Base-by-base conservation (phyloP, 2,329 filamentous ascomycete species). In the Penicillium sclerotigenum region DNA sequence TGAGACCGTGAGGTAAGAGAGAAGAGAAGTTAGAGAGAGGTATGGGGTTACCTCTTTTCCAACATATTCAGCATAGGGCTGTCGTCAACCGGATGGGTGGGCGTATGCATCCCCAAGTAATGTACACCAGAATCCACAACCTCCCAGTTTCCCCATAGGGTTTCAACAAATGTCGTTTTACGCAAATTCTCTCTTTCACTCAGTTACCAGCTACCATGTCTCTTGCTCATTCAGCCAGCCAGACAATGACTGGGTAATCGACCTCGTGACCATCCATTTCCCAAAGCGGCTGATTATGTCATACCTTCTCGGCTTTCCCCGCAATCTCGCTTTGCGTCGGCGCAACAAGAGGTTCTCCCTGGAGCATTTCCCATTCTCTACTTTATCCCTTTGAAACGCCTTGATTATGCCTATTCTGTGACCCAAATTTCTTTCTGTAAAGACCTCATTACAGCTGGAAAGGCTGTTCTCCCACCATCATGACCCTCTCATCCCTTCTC, bases 401-500 rank as follows among this genome's bases (percentile, higher is more conserved):
- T 47, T 29, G 54, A 60, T 55, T 26, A 65, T 60, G 62, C 10
- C 42, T 20, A 52, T 26, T 41, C n/a, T 46, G 22, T 43, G 31
- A 47, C 59, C 38, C 51, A 41, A 20, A 8, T 13, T 11, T 46
- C 11, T 24, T 13, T 34, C 14, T 50, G 43, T 41, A 43, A 52
- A 45, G 14, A 31, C 18, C 24, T 33, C 20, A 33, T 53, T 43
- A 47, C 54, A 63, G 53, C 58, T 41, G 28, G 24, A 49, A 36
- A 52, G 38, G 59, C 54, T 57, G 48, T 49, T 49, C 38, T 36
- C 24, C 34, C 24, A 45, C 56, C 53, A 59, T 61, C 60, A 74
- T 75, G 72, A 65, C 72, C 41, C 64, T 74, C 53, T 71, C 72
- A 41, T 68, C 72, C 34, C 63, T 74, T 72, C 72, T 74, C 72